phyloP scores from a whole-genome alignment of 768 basidiomycete species.

The Leucocoprinus leucothites region DNA sequence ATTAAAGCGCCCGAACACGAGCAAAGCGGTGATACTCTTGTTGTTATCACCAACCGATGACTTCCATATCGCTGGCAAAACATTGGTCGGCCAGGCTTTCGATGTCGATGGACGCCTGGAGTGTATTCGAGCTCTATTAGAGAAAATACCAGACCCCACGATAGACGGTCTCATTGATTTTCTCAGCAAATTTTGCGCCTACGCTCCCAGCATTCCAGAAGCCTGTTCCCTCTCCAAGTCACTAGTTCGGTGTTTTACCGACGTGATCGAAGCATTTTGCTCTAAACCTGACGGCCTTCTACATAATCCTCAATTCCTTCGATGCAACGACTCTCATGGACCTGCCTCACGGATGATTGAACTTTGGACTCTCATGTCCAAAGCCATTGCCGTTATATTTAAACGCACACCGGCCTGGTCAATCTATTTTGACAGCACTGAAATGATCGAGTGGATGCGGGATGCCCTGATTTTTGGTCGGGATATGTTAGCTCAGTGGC shows the following conservation, averaged over 20 bases:
- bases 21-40: conserved; percentile 57
- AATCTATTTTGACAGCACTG: conserved; percentile 67
- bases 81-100: conserved; percentile 80
- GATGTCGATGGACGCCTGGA: conserved; percentile 88
- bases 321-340: conserved; percentile 36
- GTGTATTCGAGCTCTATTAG: conserved; percentile 78
- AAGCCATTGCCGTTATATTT: conserved; percentile 81
- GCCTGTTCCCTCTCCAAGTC: conserved; percentile 88
- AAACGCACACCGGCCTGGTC: conserved; percentile 84
- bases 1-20: conserved; percentile 52
- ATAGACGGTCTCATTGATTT: conserved; percentile 71
- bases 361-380: conserved; percentile 83
- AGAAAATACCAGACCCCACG: conserved; percentile 59
- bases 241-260: conserved; percentile 88
- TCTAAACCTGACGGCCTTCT: conserved; percentile 68
- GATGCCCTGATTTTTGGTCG: conserved; percentile 93
- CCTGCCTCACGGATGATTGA: conserved; percentile 55
- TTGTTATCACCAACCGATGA: conserved; percentile 82
- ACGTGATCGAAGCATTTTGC: conserved; percentile 88
- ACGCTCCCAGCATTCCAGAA: conserved; percentile 69
- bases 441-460: conserved; percentile 97
- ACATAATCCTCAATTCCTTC: conserved; percentile 50
- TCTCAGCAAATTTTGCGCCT: conserved; percentile 60
- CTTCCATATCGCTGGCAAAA: conserved; percentile 72
- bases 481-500: conserved; percentile 79